phyloP scores from a whole-genome alignment of 805 yeast species.

The Hanseniaspora valbyensis region DNA sequence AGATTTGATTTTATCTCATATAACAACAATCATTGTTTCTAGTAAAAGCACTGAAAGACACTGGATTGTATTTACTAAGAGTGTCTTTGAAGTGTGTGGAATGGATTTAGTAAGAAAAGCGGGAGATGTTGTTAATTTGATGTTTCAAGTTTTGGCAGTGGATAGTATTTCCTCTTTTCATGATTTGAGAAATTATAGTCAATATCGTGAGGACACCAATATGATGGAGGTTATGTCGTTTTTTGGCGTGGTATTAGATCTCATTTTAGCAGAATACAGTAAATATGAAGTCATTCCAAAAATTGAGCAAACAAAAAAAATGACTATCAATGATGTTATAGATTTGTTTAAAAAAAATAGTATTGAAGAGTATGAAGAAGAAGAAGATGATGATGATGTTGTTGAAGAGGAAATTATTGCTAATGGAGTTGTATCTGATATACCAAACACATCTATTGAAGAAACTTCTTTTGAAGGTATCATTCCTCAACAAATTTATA shows the following conservation, averaged over 20 bases:
- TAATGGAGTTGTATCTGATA: neutral
- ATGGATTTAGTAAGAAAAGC: slow-evolving; percentile 7
- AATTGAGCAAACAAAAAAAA: no score
- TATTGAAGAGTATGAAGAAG: neutral
- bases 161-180: neutral
- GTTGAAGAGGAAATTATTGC: neutral
- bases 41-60: neutral
- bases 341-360: neutral
- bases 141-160: slow-evolving; percentile 7
- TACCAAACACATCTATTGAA: neutral
- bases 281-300: neutral
- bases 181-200: neutral
- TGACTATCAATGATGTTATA: neutral
- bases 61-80: slow-evolving; percentile 8
- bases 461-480: neutral
- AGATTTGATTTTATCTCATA: slow-evolving; percentile 6
- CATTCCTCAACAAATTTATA: neutral
- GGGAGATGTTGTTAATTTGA: slow-evolving; percentile 2
- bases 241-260: slow-evolving; percentile 1
- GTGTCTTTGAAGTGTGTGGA: slow-evolving; percentile 5
- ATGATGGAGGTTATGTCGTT: neutral
- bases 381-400: neutral
- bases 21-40: neutral
- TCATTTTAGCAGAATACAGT: neutral
- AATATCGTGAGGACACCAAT: neutral